Percentiles rank a stretch among this genome's conserved stretches.
These are phyloP conservation scores for Forsythia viridissima DNA, from an alignment of 257 asterid species.

Conservation along the genomic window DNA sequence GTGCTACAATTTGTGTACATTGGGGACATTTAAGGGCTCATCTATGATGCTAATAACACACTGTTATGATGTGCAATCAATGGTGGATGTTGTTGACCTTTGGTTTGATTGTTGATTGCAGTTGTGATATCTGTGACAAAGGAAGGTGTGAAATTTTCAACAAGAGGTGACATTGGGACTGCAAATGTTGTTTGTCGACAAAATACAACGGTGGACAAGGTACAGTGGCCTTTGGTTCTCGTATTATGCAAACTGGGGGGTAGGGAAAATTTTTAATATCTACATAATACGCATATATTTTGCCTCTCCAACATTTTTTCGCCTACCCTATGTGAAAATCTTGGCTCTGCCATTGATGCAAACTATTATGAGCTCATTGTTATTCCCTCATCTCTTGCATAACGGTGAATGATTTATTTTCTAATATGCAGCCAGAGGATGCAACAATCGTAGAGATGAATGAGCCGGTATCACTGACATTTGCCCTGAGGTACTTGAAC, in stretches of 20 bases:
- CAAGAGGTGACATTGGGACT: slow-evolving; percentile 52
- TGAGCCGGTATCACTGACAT: too few species aligned
- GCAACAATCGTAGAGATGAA: slow-evolving; percentile 52
- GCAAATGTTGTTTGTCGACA: slow-evolving; percentile 51
- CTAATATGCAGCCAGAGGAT: slow-evolving; percentile 55
- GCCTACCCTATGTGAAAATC: too few species aligned
- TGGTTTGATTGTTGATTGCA: slow-evolving; percentile 11
- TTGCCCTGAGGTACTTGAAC: slow-evolving; percentile 20
- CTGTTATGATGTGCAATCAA: neutral
- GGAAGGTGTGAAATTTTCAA: slow-evolving; percentile 55
- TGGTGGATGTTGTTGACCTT: neutral
- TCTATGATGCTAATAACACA: neutral
- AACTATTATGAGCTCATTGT: neutral
- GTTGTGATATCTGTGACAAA: slow-evolving; percentile 56
- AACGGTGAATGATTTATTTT: neutral
- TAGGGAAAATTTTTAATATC: too few species aligned
- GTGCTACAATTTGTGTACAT: neutral
- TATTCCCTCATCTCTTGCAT: too few species aligned
- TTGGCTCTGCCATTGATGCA: neutral
- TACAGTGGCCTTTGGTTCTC: neutral
- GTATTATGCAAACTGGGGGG: neutral
- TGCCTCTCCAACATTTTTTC: too few species aligned
- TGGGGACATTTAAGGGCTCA: neutral
- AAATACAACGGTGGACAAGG: slow-evolving; percentile 52
- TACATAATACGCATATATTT: too few species aligned